A percentile compares a stretch with the other conserved stretches of the same genome.
These are phyloP conservation scores for Colletotrichum sp. DNA, from an alignment of 2,329 filamentous ascomycete genomes.

Conservation along the genomic window DNA sequence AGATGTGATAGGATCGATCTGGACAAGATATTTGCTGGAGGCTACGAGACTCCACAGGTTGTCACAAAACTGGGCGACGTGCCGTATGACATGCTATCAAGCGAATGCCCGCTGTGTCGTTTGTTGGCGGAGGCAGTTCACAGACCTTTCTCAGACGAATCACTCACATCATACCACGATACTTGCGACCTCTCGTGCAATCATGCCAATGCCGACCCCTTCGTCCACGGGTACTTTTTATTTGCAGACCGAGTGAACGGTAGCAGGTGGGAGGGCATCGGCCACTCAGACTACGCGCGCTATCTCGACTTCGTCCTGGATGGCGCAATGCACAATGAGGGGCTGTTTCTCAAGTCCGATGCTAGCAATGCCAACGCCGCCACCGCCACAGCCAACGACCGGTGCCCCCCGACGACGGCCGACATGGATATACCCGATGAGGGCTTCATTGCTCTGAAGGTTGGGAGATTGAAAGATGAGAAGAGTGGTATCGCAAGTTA, in stretches of 20 bases:
- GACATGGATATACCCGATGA: neutral
- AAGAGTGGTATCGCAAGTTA: neutral
- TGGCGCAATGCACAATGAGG: neutral
- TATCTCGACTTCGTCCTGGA: neutral
- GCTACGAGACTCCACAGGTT: neutral
- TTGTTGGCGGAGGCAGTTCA: neutral
- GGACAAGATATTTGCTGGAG: neutral
- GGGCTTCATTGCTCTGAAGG: neutral
- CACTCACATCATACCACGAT: neutral
- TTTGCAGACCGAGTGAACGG: neutral
- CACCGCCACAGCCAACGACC: fast-evolving
- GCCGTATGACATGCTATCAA: neutral
- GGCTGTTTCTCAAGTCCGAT: neutral
- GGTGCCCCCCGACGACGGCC: neutral
- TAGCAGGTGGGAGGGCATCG: neutral
- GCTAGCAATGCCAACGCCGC: fast-evolving
- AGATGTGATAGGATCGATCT: neutral
- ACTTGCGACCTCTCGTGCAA: neutral
- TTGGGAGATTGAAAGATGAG: neutral
- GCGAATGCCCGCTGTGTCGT: neutral
- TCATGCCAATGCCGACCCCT: fast-evolving
- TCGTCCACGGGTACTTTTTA: neutral
- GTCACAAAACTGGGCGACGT: neutral
- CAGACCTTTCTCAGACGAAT: neutral
- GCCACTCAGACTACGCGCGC: neutral